phyloP scores from a whole-genome alignment of 257 asterid species.

The Capsicum chinense region DNA sequence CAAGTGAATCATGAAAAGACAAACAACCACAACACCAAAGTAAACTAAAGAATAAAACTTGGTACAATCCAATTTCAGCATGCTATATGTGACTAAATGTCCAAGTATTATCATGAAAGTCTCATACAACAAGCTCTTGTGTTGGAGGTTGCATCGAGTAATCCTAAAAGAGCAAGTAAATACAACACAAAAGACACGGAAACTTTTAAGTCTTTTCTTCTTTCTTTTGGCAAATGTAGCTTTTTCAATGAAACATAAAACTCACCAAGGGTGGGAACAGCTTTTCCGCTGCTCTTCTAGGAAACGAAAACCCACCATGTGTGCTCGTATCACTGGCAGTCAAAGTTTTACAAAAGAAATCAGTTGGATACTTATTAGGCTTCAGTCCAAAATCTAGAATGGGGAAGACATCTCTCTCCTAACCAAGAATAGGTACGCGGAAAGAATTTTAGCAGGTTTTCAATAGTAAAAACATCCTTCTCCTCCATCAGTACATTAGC shows the following conservation, averaged over 20 bases:
- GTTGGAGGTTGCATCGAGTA: conserved; percentile 95
- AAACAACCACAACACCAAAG: conserved; percentile 32
- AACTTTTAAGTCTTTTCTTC: background rate
- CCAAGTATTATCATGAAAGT: conserved; percentile 78
- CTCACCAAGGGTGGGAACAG: conserved; percentile 86
- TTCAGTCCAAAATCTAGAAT: conserved; percentile 82
- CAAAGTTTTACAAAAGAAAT: conserved; percentile 92
- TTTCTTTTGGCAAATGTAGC: background rate
- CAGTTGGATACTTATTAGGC: conserved; percentile 82
- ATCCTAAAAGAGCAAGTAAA: conserved; percentile 52
- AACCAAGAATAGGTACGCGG: conserved; percentile 32
- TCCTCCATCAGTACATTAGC: background rate
- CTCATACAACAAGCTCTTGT: conserved; percentile 93
- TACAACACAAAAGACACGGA: background rate
- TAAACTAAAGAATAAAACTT: background rate
- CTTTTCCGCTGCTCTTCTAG: conserved; percentile 94
- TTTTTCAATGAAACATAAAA: background rate
- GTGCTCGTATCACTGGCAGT: conserved; percentile 98
- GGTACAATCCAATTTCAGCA: too few relatives aligned
- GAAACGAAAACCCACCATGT: conserved; percentile 97
- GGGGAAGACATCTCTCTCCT: conserved; percentile 85
- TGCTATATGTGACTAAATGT: background rate
- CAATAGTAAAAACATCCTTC: too few relatives aligned
- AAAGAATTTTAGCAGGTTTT: background rate
- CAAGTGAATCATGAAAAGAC: background rate